These are phyloP conservation scores for Vitis amurensis DNA, from an alignment of 164 flowering plant genomes.

Conservation along the genomic window DNA sequence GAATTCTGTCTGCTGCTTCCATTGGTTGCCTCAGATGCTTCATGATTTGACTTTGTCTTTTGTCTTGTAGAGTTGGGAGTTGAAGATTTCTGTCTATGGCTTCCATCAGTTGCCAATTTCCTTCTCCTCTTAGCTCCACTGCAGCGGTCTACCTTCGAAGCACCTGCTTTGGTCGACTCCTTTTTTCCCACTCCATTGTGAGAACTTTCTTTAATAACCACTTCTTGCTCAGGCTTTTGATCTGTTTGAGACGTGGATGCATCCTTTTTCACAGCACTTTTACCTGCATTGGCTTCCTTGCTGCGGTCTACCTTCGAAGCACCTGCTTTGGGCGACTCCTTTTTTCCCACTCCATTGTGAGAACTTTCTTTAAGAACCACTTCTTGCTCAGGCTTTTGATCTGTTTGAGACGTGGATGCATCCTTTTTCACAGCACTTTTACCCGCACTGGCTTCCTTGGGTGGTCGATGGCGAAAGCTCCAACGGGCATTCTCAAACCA, in stretches of 20 bases:
- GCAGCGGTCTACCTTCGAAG: no score
- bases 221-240: conserved; percentile 6
- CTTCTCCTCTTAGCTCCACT: background rate
- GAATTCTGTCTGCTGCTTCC: conserved; percentile 17
- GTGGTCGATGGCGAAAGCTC: conserved; percentile 43
- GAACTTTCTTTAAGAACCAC: background rate
- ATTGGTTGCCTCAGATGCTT: background rate
- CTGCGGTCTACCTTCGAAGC: no score
- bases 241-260: conserved; percentile 3
- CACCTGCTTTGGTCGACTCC: conserved; percentile 7
- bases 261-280: conserved; percentile 15
- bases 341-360: conserved; percentile 16
- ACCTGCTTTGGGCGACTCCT: conserved; percentile 7
- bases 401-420: conserved; percentile 2
- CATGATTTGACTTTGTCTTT: conserved; percentile 6
- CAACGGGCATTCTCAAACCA: conserved; percentile 92
- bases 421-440: conserved; percentile 15
- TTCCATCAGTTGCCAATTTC: conserved; percentile 6
- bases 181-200: conserved; percentile 15
- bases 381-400: conserved; percentile 7
- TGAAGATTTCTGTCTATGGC: conserved; percentile 11
- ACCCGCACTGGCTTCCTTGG: conserved; percentile 8
- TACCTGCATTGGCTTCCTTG: background rate
- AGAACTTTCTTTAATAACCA: background rate
- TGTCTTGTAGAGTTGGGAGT: conserved; percentile 23